Evolutionary conservation across 2,329 filamentous ascomycete genomes (phyloP), one percentile per base, ranked within the genome.

Genomic region (Phoma sp.): DNA sequence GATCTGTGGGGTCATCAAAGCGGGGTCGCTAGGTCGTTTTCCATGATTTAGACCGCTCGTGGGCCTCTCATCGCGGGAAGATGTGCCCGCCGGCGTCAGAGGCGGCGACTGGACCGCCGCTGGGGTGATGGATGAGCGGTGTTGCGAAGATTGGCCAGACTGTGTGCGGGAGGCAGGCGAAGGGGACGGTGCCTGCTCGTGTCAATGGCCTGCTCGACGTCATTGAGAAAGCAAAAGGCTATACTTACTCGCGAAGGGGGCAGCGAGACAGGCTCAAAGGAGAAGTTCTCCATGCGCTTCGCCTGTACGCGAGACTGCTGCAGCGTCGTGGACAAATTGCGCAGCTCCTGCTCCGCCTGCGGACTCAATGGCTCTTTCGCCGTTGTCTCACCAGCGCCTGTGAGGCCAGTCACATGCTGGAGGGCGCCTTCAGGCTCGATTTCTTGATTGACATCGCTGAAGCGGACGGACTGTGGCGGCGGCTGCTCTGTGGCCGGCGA

Each of bases 201-300:
- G 55, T 71, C 61, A 70, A 71, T 62, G 51, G 32, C 41, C 33
- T 49, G 47, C 37, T 39, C 40, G 54, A 35, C 38, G 39, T 33
- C 29, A 45, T 49, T 36, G 32, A 9, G 37, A 23, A 25, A 37
- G 24, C 37, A 23, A 25, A 37, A 29, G 18, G 22, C 60, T 18
- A 46, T 63, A 83, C 89, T 77, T 86, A 93, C 91, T 77, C 90
- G 85, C 40, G 91, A 93, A 29, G 85, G 83, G 33, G 95, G 93
- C 47, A 98, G 81, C 32, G 95, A 98, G 60, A 96, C 87, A 30
- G 93, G 89, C 72, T 97, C 93, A 69, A 93, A 98, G 38, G 89
- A 87, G 76, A 91, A 96, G 71, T 92, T 90, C 71, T 89, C 89
- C 80, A 96, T 86, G 60, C 93, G 86, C 52, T 86, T 84, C 66